These are phyloP conservation scores for Paramecium octaurelia DNA, from an alignment of 73 alveolate species.

Conservation along the genomic window DNA sequence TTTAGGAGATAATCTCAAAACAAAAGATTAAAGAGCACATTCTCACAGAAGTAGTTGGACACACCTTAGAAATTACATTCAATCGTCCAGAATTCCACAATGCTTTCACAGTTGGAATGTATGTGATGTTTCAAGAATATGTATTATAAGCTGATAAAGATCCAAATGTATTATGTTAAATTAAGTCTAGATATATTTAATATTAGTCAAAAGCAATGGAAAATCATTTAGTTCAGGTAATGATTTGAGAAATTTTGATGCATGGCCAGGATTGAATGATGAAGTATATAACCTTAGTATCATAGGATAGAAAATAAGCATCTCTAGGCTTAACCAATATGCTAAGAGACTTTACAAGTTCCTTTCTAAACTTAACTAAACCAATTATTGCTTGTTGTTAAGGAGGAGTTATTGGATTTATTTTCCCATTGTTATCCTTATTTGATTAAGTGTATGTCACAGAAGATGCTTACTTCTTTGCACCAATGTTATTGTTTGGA, in stretches of 20 bases:
- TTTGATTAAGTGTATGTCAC: conserved; percentile 30
- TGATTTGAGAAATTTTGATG: neutral
- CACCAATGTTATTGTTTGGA: conserved; percentile 41
- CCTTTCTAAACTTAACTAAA: neutral
- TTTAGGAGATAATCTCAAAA: neutral
- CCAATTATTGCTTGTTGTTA: conserved; percentile 27
- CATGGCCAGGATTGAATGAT: neutral
- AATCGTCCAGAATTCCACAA: conserved; percentile 1
- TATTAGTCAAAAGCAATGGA: neutral
- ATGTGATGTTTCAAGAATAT: neutral
- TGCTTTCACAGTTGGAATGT: conserved; percentile 23
- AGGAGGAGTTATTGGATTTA: conserved; percentile 31
- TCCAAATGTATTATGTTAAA: neutral
- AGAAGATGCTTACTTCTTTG: conserved; percentile 18
- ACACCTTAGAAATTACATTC: neutral
- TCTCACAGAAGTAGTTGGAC: neutral
- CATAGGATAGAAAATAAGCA: neutral
- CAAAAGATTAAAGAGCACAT: neutral
- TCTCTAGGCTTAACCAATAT: neutral
- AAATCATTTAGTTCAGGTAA: conserved; percentile 18
- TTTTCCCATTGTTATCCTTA: neutral
- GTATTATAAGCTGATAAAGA: conserved; percentile 15
- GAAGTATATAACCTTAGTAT: neutral
- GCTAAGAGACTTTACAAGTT: neutral
- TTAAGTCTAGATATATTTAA: neutral